phyloP scores from a whole-genome alignment of 495 filamentous ascomycete genomes.

The Podospora fimiseda region DNA sequence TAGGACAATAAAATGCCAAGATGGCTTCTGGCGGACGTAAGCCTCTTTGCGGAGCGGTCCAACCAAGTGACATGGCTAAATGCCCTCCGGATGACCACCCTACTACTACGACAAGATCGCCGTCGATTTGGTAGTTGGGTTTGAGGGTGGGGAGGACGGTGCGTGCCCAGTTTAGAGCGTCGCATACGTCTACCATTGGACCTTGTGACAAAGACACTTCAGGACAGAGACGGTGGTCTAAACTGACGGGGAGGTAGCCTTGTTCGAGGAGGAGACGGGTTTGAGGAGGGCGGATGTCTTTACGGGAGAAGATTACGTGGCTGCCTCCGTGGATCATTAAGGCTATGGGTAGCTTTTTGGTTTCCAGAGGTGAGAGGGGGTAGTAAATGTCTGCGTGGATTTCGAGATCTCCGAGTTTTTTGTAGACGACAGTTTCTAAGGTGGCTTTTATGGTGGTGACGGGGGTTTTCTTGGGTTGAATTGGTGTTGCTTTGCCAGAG shows the following conservation, averaged over 20 bases:
- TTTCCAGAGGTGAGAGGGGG: constrained; percentile 3
- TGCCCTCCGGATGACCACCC: constrained; percentile 55
- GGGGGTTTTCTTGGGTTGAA: not conserved
- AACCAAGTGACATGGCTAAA: constrained; percentile 45
- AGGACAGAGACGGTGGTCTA: constrained; percentile 52
- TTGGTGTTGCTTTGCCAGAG: not conserved
- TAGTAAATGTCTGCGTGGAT: not conserved
- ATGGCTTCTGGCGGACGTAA: constrained; percentile 43
- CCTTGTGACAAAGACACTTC: constrained; percentile 43
- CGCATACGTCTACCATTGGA: constrained; percentile 42
- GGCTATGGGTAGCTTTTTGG: constrained; percentile 25
- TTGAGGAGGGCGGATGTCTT: constrained; percentile 42
- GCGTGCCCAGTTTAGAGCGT: constrained; percentile 43
- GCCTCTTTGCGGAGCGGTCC: constrained; percentile 25
- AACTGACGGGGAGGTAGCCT: constrained; percentile 46
- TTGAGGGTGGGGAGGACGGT: constrained; percentile 27
- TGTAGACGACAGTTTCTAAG: constrained; percentile 14
- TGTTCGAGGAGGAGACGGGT: constrained; percentile 29
- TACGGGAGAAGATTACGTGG: constrained; percentile 41
- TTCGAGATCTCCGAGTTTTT: not conserved
- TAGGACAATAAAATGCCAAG: constrained; percentile 49
- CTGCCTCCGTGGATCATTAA: constrained; percentile 53
- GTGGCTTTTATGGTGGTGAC: not conserved
- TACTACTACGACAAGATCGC: constrained; percentile 37
- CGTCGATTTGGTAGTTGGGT: constrained; percentile 29